Evolutionary conservation across 1,284 basidiomycete species (phyloP).

Genomic region (Leccinum solheimii): DNA sequence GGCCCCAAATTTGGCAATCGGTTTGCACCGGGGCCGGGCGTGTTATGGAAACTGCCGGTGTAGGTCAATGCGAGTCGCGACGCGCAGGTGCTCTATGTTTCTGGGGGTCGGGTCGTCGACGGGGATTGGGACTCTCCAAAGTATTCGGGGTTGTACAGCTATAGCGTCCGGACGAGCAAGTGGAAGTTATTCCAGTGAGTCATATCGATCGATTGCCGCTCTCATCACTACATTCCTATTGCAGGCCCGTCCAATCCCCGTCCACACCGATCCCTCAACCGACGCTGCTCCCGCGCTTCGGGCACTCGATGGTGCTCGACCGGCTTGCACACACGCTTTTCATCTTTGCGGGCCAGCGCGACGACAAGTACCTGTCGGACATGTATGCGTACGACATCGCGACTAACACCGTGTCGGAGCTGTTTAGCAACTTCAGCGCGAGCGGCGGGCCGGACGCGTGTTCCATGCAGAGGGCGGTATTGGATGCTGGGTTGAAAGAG

Average conservation of each 20-base stretch:
- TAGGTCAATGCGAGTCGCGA: conserved; percentile 33
- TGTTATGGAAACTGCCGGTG: no score
- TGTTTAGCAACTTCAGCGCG: conserved; percentile 58
- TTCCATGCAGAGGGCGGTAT: conserved; percentile 69
- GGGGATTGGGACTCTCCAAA: conserved; percentile 56
- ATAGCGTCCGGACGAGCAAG: conserved; percentile 57
- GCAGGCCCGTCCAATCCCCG: conserved; percentile 37
- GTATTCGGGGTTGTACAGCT: conserved; percentile 72
- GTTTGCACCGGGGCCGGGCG: no score
- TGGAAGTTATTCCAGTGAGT: conserved; percentile 69
- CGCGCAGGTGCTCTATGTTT: conserved; percentile 72
- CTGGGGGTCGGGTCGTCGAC: conserved; percentile 74
- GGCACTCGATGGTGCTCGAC: conserved; percentile 79
- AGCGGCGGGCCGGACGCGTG: conserved; percentile 64
- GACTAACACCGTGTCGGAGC: conserved; percentile 57
- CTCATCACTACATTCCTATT: neutral
- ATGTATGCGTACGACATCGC: conserved; percentile 72
- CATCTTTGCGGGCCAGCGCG: conserved; percentile 70
- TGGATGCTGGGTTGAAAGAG: conserved; percentile 62
- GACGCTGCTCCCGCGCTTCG: conserved; percentile 59
- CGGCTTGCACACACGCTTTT: conserved; percentile 54
- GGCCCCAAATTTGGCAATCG: no score
- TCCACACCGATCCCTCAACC: conserved; percentile 31
- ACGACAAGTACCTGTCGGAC: conserved; percentile 60
- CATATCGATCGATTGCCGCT: neutral